Evolutionary conservation across 1,284 basidiomycete genomes (phyloP), one percentile per base, ranked within the genome.

Genomic region (Pseudozyma thailandica): DNA sequence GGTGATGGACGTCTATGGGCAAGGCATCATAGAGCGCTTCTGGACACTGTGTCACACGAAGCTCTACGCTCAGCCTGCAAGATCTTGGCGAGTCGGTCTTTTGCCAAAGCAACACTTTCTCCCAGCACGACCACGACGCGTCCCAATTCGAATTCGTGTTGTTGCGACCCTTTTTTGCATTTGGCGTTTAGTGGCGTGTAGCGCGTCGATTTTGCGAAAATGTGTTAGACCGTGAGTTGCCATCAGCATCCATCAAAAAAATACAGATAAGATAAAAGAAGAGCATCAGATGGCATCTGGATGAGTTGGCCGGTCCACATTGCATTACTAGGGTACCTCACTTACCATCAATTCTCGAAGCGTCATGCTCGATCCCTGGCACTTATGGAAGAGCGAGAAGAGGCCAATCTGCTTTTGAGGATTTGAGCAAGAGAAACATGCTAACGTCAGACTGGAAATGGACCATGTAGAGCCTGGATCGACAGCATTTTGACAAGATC

Each of bases 141-240:
- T 56, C 46, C 27, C n/a, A n/a, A n/a, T n/a, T n/a, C n/a, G n/a
- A n/a, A 15, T 21, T 28, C 15, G 38, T 27, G 30, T 20, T 27
- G 53, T 27, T 26, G 26, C 31, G 42, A 27, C 20, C 13, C 25
- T 30, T 4, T 27, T 31, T n/a, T 44, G 39, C 39, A 21, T 12
- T 50, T 57, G 55, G 55, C 48, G 55, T 57, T 50, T 23, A 57
- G 31, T 38, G 37, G 39, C 46, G 46, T 49, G 55, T 23, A 44
- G 35, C 55, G 55, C 55, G 55, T 57, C 37, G 9, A 28, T 35
- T 37, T 26, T 6, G 20, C 15, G 6, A 31, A 5, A 3, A 7
- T 12, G 8, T 54, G 43, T 46, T 54, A 46, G 37, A 25, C 35
- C 51, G 16, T 4, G 10, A n/a, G n/a, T 18, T 38, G 4, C 21